Evolutionary conservation across 1,139 yeast genomes (phyloP).

Genomic region (Protomyces lactucae-debilis): DNA sequence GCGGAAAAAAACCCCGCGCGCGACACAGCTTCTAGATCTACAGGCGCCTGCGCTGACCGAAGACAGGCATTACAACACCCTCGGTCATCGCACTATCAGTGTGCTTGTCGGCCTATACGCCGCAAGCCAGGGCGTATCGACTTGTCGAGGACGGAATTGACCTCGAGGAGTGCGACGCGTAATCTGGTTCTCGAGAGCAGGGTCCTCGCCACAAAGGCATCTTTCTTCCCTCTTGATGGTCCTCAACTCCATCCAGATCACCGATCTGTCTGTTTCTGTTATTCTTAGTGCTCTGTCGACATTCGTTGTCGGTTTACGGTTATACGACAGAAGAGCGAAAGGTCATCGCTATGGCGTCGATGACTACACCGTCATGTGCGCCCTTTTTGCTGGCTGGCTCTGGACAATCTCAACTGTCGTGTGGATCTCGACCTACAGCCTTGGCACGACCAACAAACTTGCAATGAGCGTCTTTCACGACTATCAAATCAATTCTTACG

Average conservation of each 20-base stretch:
- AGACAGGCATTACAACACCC: too few species aligned
- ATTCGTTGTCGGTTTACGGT: conserved; percentile 11
- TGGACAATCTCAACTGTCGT: conserved; percentile 5
- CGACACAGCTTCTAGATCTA: too few species aligned
- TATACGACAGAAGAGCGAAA: not conserved
- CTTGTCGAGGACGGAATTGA: too few species aligned
- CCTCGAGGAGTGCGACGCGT: too few species aligned
- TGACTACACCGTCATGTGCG: conserved; percentile 6
- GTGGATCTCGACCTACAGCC: conserved; percentile 9
- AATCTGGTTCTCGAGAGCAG: too few species aligned
- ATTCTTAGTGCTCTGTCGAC: conserved; percentile 6
- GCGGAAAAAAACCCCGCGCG: too few species aligned
- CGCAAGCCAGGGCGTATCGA: too few species aligned
- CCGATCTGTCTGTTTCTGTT: not conserved
- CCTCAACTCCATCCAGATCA: conserved; percentile 9
- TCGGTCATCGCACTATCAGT: too few species aligned
- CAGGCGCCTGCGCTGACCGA: too few species aligned
- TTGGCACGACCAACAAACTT: not conserved
- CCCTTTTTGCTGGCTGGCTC: not conserved
- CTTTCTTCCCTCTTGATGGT: not conserved
- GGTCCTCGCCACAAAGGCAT: not conserved
- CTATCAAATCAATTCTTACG: conserved; percentile 2
- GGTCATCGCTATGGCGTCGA: conserved; percentile 4
- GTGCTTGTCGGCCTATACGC: too few species aligned
- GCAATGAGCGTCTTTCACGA: not conserved